Base-by-base conservation (phyloP, 2,329 filamentous ascomycete species). In the Pezicula neosporulosa region DNA sequence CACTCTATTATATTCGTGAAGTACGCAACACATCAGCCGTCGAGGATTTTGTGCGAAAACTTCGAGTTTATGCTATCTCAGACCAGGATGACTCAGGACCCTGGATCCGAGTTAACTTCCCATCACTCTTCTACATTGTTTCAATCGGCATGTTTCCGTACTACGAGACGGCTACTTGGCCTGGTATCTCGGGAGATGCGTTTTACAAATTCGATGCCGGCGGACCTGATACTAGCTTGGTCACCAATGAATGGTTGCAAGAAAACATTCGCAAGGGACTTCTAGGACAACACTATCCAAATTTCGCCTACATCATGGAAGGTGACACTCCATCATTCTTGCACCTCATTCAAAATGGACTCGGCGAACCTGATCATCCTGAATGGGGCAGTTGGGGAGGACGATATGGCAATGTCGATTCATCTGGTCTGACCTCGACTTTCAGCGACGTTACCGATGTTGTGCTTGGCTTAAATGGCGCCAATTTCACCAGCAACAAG, bases 61-160 rank as follows among this genome's bases (percentile, higher is more conserved):
- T 81, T 3, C 68, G 77, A 15, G 70, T 81, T 6, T 81, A 81
- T 60, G 66, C 79, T 33, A 82, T 83, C 48, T 81, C 77, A 7
- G 81, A 83, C 55, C 80, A 83, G 56, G 80, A 83, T 54, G 75
- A 84, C 53, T 74, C 76, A 0, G 79, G 78, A 0, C 64, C 72
- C 0, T 83, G 79, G 80, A 77, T 84, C 35, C 74, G 80, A 16
- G 65, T 68, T 43, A 72, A 70, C 3, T 83, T 75, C 53, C 78
- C 81, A 0, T 72, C 77, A 21, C 60, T 83, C 6, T 77, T 80
- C 57, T 83, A 81, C 62, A 80, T 84, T 49, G 68, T 67, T 13
- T 79, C 76, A 0, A 62, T 82, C 1, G 80, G 83, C 57, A 77
- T 72, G 6, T 83, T 75, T 72, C 78, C 77, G 56, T 68, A 77